phyloP scores from a whole-genome alignment of 257 asterid genomes.

The Rubia yunnanensis region DNA sequence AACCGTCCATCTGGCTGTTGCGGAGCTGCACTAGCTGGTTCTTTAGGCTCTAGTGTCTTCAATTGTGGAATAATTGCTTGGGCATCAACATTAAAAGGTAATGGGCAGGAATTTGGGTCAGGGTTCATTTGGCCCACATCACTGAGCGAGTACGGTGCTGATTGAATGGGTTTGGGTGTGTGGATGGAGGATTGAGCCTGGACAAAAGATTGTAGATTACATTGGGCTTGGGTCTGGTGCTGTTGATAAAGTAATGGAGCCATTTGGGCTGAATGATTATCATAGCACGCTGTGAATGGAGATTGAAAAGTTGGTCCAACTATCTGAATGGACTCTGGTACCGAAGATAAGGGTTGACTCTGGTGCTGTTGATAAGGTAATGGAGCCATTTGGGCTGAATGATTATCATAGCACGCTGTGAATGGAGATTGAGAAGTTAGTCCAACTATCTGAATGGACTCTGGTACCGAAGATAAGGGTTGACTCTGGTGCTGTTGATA shows the following conservation, averaged over 20 bases:
- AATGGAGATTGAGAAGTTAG: not conserved
- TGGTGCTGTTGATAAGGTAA: not conserved
- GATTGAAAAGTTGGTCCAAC: not conserved
- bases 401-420: not conserved
- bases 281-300: not conserved
- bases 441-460: not conserved
- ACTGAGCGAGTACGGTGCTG: no score
- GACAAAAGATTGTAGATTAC: not conserved
- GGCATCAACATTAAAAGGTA: not conserved
- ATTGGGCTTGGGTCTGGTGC: not conserved
- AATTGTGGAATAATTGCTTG: not conserved
- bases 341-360: not conserved
- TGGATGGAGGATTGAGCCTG: not conserved
- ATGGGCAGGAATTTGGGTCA: not conserved
- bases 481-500: not conserved
- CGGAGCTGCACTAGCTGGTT: not conserved
- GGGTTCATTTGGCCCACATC: not conserved
- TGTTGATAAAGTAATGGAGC: not conserved
- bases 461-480: not conserved
- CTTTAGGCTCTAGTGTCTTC: not conserved
- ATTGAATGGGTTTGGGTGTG: not conserved
- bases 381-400: not conserved
- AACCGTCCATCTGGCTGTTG: not conserved
- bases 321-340: not conserved
- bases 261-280: not conserved